Conservation (phyloP, 257 asterid genomes). For the Asclepias syriaca region DNA sequence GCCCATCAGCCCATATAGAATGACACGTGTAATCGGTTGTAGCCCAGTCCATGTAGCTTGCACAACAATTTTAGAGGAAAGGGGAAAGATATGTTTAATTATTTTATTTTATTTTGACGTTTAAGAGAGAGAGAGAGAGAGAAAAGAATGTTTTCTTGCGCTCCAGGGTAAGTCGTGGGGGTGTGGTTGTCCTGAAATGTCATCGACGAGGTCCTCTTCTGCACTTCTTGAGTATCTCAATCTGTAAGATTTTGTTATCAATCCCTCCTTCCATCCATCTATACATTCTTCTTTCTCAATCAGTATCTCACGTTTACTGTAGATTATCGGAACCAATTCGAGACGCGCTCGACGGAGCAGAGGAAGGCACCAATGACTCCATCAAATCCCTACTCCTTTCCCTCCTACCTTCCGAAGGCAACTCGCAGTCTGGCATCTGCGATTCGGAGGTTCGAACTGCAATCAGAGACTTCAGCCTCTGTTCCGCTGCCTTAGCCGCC, state of each 20-base stretch:
- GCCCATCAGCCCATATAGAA: no score
- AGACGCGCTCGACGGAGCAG: slow-evolving; percentile 35
- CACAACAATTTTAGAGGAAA: no score
- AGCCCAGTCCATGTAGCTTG: no score
- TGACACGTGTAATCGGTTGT: no score
- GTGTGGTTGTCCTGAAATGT: slow-evolving; percentile 9
- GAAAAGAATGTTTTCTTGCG: no score
- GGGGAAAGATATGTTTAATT: no score
- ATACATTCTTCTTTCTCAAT: neutral
- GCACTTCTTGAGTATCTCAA: slow-evolving; percentile 35
- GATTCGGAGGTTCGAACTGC: slow-evolving; percentile 22
- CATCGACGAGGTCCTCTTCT: slow-evolving; percentile 32
- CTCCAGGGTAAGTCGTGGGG: neutral
- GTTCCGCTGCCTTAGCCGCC: slow-evolving; percentile 72
- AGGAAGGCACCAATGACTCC: slow-evolving; percentile 42
- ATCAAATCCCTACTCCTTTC: slow-evolving; percentile 58
- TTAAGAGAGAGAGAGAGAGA: no score
- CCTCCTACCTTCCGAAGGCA: slow-evolving; percentile 30
- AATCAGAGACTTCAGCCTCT: slow-evolving; percentile 50
- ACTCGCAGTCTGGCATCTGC: slow-evolving; percentile 20
- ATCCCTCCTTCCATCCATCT: neutral
- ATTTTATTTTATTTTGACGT: no score
- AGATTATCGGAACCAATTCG: slow-evolving; percentile 51
- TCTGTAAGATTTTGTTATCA: slow-evolving; percentile 19
- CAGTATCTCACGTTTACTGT: slow-evolving; percentile 9